Conservation (phyloP, 2,329 filamentous ascomycete species). For the Diaporthe velutina region DNA sequence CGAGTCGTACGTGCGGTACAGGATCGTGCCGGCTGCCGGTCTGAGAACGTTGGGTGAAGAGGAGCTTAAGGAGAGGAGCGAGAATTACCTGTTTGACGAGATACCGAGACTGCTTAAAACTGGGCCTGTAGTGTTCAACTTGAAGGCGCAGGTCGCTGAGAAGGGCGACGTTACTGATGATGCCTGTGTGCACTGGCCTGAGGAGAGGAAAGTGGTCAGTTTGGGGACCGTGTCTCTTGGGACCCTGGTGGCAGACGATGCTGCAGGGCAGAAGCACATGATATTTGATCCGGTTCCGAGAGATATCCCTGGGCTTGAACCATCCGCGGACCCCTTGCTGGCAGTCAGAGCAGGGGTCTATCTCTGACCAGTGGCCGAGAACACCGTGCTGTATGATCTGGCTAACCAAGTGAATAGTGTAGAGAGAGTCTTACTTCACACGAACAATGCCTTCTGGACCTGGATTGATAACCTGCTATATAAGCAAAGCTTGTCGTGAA, state of each 20-base stretch:
- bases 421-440: background rate
- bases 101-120: constrained; percentile 52
- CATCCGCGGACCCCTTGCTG: constrained; percentile 66
- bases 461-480: background rate
- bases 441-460: background rate
- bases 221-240: constrained; percentile 63
- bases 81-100: constrained; percentile 64
- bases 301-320: constrained; percentile 62
- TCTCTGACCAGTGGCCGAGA: constrained; percentile 66
- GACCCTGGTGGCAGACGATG: constrained; percentile 52
- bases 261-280: constrained; percentile 61
- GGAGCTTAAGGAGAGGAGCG: constrained; percentile 51
- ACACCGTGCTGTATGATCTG: constrained; percentile 58
- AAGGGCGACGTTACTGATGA: constrained; percentile 46
- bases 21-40: constrained; percentile 60
- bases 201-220: constrained; percentile 61
- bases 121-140: constrained; percentile 57
- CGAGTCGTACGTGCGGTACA: constrained; percentile 61
- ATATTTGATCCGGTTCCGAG: constrained; percentile 72
- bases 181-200: constrained; percentile 60
- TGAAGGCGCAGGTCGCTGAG: constrained; percentile 60
- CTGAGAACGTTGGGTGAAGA: constrained; percentile 53
- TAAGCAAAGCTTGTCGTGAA: background rate
- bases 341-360: constrained; percentile 69
- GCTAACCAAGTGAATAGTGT: background rate